A percentile compares a stretch with the other conserved stretches of the same genome.
Evolutionary conservation across 2,329 filamentous ascomycete species (phyloP).

Genomic region (Lecanosticta acicola): DNA sequence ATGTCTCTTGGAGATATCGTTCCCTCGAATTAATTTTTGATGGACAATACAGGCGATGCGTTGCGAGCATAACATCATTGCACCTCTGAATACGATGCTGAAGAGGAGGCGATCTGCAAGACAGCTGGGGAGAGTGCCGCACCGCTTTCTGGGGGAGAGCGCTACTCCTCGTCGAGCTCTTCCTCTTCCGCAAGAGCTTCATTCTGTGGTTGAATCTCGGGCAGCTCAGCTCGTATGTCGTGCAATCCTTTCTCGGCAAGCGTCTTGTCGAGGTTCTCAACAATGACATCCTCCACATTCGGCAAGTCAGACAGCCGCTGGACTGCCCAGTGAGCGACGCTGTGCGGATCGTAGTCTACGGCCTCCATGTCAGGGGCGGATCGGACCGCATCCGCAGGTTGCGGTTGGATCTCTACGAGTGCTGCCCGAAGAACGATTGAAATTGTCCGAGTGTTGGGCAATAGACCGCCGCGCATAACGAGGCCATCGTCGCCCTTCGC

Average conservation of each 20-base stretch:
- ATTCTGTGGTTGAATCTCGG: no score
- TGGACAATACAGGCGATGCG: no score
- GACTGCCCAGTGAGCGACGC: constrained; percentile 19
- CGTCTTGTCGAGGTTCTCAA: constrained; percentile 9
- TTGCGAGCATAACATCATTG: no score
- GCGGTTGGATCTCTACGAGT: constrained; percentile 19
- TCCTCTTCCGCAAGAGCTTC: no score
- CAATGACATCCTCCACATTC: constrained; percentile 7
- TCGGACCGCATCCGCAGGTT: background rate
- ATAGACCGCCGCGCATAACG: constrained; percentile 21
- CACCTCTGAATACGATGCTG: no score
- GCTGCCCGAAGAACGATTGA: constrained; percentile 22
- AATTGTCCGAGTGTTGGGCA: constrained; percentile 21
- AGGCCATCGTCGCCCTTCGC: constrained; percentile 2
- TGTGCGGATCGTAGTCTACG: constrained; percentile 8
- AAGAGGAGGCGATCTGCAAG: no score
- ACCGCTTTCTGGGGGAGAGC: no score
- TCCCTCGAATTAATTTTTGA: no score
- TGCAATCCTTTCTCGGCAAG: constrained; percentile 14
- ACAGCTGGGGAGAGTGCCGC: no score
- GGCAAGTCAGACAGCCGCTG: constrained; percentile 15
- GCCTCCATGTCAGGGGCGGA: background rate
- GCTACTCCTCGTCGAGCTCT: no score
- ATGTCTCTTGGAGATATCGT: no score
- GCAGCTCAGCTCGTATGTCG: constrained; percentile 11